phyloP scores from a whole-genome alignment of 164 flowering plant species.

The Chimonanthus praecox region DNA sequence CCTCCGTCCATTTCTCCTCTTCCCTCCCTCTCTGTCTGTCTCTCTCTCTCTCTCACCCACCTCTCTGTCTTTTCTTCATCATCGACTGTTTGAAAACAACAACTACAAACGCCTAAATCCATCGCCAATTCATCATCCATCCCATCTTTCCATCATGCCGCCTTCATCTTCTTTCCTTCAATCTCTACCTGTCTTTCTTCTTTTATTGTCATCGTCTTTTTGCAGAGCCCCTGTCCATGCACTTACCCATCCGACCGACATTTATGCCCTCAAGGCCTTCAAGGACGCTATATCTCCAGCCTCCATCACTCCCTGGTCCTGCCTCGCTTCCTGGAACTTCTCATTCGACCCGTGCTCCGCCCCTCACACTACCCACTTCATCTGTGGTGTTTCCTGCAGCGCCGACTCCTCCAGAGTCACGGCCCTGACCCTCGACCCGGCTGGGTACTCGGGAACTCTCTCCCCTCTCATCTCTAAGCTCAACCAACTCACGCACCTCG shows the following conservation, averaged over 20 bases:
- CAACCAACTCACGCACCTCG: conserved; percentile 43
- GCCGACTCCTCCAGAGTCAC: conserved; percentile 40
- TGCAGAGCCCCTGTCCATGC: conserved; percentile 16
- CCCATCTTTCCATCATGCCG: not conserved
- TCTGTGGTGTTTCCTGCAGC: conserved; percentile 58
- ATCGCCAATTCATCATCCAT: not conserved
- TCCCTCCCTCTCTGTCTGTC: not conserved
- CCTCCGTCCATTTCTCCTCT: not conserved
- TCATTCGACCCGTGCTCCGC: conserved; percentile 54
- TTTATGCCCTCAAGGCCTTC: conserved; percentile 47
- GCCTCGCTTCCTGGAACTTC: conserved; percentile 66
- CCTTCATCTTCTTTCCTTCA: not conserved
- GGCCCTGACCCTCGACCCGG: conserved; percentile 56
- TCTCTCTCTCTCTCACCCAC: not conserved
- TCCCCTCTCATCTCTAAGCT: conserved; percentile 59
- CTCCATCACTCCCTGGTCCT: conserved; percentile 52
- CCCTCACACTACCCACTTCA: conserved; percentile 54
- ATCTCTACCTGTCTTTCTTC: conserved; percentile 2
- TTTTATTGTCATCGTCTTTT: conserved; percentile 2
- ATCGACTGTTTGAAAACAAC: not conserved
- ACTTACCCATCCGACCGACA: conserved; percentile 40
- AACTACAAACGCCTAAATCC: not conserved
- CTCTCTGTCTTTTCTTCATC: not conserved
- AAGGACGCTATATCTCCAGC: conserved; percentile 40
- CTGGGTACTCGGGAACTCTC: conserved; percentile 59